A percentile compares a stretch with the other conserved stretches of the same genome.
These are phyloP conservation scores for Moringa oleifera DNA, from an alignment of 345 rosid genomes.

Conservation along the genomic window DNA sequence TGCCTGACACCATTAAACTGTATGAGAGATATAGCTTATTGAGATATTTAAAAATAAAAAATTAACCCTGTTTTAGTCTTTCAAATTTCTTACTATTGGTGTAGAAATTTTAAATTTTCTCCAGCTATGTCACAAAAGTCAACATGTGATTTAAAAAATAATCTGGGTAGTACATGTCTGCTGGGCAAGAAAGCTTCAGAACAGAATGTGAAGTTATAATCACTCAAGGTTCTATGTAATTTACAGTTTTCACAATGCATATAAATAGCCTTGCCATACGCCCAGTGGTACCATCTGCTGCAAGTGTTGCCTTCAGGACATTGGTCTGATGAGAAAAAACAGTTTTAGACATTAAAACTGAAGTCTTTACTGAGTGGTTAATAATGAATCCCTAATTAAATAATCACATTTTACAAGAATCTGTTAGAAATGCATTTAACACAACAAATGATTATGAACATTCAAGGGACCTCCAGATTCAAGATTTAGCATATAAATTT, in stretches of 20 bases:
- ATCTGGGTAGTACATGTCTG: no score
- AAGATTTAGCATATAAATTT: no score
- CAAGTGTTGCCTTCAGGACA: conserved; percentile 85
- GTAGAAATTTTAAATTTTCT: no score
- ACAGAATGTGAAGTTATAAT: no score
- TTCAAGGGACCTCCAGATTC: neutral
- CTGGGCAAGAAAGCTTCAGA: no score
- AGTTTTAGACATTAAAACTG: neutral
- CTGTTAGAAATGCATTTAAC: neutral
- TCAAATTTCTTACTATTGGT: no score
- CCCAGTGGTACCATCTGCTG: conserved; percentile 84
- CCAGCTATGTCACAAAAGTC: no score
- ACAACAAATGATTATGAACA: neutral
- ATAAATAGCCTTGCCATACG: conserved; percentile 40
- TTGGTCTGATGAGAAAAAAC: conserved; percentile 46
- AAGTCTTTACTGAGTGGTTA: neutral
- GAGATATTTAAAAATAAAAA: no score
- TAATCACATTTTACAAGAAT: neutral
- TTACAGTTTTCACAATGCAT: neutral
- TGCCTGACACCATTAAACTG: no score
- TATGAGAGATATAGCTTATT: no score
- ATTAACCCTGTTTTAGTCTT: no score
- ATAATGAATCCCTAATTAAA: neutral
- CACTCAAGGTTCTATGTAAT: neutral
- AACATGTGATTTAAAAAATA: no score